Conservation (phyloP, 768 basidiomycete species). For the Tulasnella sp. region DNA sequence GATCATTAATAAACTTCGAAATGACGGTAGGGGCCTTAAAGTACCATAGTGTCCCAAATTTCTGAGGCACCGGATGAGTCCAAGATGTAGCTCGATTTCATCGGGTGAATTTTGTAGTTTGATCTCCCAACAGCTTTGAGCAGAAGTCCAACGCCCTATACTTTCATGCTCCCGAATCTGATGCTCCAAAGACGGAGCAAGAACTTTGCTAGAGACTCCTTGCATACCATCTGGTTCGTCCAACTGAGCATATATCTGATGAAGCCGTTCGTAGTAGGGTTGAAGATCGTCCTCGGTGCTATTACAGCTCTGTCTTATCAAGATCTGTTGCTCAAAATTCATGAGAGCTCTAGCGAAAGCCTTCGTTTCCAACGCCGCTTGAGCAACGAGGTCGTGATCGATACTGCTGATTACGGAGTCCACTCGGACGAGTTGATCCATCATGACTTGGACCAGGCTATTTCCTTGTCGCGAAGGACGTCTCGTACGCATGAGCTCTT, state of each 20-base stretch:
- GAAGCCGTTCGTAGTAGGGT: conserved; percentile 74
- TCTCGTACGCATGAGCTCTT: conserved; percentile 44
- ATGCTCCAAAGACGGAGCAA: conserved; percentile 84
- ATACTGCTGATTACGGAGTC: conserved; percentile 77
- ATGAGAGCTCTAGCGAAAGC: conserved; percentile 89
- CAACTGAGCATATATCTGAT: conserved; percentile 90
- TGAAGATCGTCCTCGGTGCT: conserved; percentile 42
- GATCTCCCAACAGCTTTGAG: conserved; percentile 99
- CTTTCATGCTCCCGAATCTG: conserved; percentile 97
- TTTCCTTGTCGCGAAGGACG: conserved; percentile 27
- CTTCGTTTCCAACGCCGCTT: conserved; percentile 88
- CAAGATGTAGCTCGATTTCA: conserved; percentile 79
- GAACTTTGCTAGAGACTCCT: conserved; percentile 78
- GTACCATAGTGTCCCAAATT: conserved; percentile 95
- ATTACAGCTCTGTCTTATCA: conserved; percentile 34
- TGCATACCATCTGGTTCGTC: conserved; percentile 99
- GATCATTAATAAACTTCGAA: neutral
- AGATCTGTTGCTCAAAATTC: conserved; percentile 82
- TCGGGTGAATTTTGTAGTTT: conserved; percentile 82
- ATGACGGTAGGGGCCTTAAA: conserved; percentile 23
- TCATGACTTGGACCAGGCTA: conserved; percentile 31
- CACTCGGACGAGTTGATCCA: conserved; percentile 52
- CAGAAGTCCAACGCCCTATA: conserved; percentile 93
- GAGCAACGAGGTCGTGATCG: conserved; percentile 78
- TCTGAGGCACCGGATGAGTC: conserved; percentile 78